Base-by-base conservation (phyloP, 2,329 filamentous ascomycete species). In the Fusarium scirpi region DNA sequence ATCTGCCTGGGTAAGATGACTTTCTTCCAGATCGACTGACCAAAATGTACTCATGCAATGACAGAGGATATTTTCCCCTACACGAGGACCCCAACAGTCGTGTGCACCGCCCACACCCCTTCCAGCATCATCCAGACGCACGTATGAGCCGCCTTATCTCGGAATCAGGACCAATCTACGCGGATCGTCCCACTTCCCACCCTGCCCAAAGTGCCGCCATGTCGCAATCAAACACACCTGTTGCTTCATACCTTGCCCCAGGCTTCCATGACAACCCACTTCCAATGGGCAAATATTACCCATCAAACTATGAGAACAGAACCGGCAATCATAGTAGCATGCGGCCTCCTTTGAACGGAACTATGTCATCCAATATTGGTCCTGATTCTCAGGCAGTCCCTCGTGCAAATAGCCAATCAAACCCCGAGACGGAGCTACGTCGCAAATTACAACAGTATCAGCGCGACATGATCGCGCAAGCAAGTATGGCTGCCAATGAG, bases 211-310 rank as follows among this genome's bases (percentile, higher is more conserved):
- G 32, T 30, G 43, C 63, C 45, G 63, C 65, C 22, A 70, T 70
- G 57, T 53, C 67, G 45, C 73, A 74, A 12, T 65, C 80, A 30
- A 81, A 80, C 69, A 83, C 83, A 9, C 84, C 85, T 9, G 81
- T 87, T 38, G 78, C 85, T 11, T 86, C 85, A 3, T 87, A 87
- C 64, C 80, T 85, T 32, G 85, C 86, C 9, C 83, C 82, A 27
- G 85, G 85, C 4, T 79, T 84, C 40, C 82, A 85, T 52, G 82
- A 83, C 40, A 82, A 78, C 38, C 78, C 82, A 6, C 78, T 88
- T 32, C 86, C 87, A 0, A 81, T 89, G 78, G 88, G 88, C 25
- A 90, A 90, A 78, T 90, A 90, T 72, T 89, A 90, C 62, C 88
- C 88, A 1, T 85, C 86, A 27, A 90, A 90, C 77, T 90, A 89